These are phyloP conservation scores for Neurospora sp. DNA, from an alignment of 2,329 filamentous ascomycete genomes.

Conservation along the genomic window DNA sequence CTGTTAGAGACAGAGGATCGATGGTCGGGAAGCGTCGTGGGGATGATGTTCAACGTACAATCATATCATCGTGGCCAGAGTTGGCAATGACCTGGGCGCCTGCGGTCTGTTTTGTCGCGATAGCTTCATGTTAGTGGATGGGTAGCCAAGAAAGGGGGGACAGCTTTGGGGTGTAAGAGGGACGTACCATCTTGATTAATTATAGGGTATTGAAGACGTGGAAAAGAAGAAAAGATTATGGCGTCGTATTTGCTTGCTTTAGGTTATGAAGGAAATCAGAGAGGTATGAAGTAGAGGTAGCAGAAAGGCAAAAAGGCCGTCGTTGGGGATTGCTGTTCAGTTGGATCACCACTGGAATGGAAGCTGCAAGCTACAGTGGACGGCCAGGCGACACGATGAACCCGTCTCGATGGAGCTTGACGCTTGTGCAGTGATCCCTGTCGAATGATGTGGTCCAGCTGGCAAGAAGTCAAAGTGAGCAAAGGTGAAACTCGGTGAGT, in stretches of 20 bases:
- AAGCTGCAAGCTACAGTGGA: background rate
- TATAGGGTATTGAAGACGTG: background rate
- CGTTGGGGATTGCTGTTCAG: background rate
- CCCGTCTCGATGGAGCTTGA: conserved; percentile 4
- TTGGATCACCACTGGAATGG: background rate
- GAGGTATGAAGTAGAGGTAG: background rate
- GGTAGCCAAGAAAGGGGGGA: background rate
- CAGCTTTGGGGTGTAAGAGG: background rate
- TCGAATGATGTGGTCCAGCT: conserved; percentile 14
- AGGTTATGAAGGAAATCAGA: background rate
- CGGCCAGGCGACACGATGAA: conserved; percentile 4
- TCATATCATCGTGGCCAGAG: conserved; percentile 97
- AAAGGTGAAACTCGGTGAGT: background rate
- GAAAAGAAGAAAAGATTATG: background rate
- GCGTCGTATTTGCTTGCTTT: background rate
- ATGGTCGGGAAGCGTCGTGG: conserved; percentile 1
- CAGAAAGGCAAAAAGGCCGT: background rate
- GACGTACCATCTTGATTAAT: conserved; percentile 9
- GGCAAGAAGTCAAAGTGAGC: conserved; percentile 17
- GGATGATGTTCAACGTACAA: conserved; percentile 55
- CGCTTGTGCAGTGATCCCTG: background rate
- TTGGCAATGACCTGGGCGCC: conserved; percentile 66
- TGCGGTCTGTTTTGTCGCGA: conserved; percentile 22
- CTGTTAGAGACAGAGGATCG: conserved; percentile 5
- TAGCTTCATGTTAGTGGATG: background rate